These are phyloP conservation scores for Warburgia ugandensis DNA, from an alignment of 164 flowering plant genomes.

Conservation along the genomic window DNA sequence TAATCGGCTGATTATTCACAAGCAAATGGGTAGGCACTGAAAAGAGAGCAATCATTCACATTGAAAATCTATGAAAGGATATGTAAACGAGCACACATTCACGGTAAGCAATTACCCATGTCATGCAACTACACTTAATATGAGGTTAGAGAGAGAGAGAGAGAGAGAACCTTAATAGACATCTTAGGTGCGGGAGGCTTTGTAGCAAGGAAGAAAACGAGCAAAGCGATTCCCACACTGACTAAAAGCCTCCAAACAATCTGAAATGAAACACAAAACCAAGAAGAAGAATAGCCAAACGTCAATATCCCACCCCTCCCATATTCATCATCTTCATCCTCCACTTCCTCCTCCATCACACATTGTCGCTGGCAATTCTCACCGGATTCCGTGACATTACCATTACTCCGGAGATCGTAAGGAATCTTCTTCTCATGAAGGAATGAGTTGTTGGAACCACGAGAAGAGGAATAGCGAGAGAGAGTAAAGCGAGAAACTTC, in stretches of 20 bases:
- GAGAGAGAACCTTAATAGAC: conserved; percentile 1
- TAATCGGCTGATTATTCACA: too few relatives aligned
- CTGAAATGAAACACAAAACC: conserved; percentile 5
- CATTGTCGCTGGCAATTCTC: background rate
- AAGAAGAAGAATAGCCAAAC: conserved; percentile 4
- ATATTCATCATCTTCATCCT: background rate
- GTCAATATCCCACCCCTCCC: background rate
- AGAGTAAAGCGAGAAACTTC: conserved; percentile 4
- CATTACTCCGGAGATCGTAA: too few relatives aligned
- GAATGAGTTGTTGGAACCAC: conserved; percentile 6
- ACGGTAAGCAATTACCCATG: too few relatives aligned
- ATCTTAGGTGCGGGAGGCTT: conserved; percentile 1
- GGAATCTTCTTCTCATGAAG: too few relatives aligned
- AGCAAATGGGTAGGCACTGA: too few relatives aligned
- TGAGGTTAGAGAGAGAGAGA: background rate
- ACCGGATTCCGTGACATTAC: too few relatives aligned
- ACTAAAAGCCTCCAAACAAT: conserved; percentile 3
- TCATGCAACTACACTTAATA: background rate
- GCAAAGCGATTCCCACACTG: background rate
- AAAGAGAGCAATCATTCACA: too few relatives aligned
- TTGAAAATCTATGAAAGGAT: too few relatives aligned
- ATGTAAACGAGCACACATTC: too few relatives aligned
- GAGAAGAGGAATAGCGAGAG: conserved; percentile 3
- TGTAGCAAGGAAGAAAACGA: conserved; percentile 3
- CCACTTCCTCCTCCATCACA: background rate